Evolutionary conservation across 345 rosid species (phyloP).

Genomic region (Sisymbrium altissimum): DNA sequence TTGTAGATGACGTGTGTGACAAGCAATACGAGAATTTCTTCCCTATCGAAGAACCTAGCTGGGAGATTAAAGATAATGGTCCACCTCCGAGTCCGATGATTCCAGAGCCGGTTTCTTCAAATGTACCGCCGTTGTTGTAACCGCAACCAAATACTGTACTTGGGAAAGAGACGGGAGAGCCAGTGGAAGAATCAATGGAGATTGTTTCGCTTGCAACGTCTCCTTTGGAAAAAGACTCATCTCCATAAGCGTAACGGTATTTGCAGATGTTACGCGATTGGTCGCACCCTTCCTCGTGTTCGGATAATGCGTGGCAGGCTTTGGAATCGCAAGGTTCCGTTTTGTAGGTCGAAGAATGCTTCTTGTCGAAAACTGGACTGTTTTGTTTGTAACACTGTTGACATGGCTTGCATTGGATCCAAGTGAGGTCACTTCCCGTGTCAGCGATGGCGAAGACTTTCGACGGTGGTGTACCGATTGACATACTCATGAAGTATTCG

Average conservation of each 20-base stretch:
- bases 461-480: conserved; percentile 34
- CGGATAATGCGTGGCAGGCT: conserved; percentile 6
- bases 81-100: conserved; percentile 68
- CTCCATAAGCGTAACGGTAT: conserved; percentile 50
- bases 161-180: conserved; percentile 21
- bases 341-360: conserved; percentile 30
- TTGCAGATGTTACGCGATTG: conserved; percentile 23
- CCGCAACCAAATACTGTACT: conserved; percentile 53
- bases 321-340: conserved; percentile 18
- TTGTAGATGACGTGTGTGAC: conserved; percentile 32
- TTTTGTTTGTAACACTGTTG: conserved; percentile 31
- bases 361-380: conserved; percentile 24
- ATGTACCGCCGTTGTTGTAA: conserved; percentile 39
- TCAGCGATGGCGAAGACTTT: conserved; percentile 30
- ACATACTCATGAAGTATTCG: conserved; percentile 33
- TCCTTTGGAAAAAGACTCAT: conserved; percentile 40
- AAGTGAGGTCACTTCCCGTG: conserved; percentile 31
- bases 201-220: conserved; percentile 44
- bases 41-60: conserved; percentile 33
- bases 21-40: conserved; percentile 61
- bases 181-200: conserved; percentile 23
- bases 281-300: conserved; percentile 26
- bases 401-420: conserved; percentile 37
- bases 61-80: conserved; percentile 48
- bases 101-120: conserved; percentile 49